Percentiles rank a stretch among this genome's conserved stretches.
phyloP scores from a whole-genome alignment of 192 early-diverging fungal genomes.

The Entomortierella chlamydospora region DNA sequence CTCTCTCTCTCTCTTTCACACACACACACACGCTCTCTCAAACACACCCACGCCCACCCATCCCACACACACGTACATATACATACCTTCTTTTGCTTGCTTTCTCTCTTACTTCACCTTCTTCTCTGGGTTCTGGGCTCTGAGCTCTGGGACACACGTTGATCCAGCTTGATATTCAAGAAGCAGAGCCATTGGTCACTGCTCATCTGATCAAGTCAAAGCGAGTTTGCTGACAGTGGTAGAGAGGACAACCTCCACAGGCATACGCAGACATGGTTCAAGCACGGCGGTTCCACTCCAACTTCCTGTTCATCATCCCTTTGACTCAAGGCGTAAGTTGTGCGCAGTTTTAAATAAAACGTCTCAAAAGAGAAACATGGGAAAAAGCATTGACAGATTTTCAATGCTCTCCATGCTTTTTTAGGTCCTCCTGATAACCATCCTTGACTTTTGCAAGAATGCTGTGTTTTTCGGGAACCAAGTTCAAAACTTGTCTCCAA shows the following conservation, averaged over 20 bases:
- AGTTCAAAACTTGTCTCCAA: slow-evolving; percentile 16
- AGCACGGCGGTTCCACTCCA: slow-evolving; percentile 44
- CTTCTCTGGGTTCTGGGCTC: too few species aligned
- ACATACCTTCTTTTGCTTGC: too few species aligned
- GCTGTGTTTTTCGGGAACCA: slow-evolving; percentile 17
- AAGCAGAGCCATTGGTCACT: too few species aligned
- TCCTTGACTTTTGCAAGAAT: slow-evolving; percentile 51
- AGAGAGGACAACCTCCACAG: too few species aligned
- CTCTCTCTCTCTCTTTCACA: too few species aligned
- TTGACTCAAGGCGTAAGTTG: slow-evolving; percentile 48
- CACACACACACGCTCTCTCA: too few species aligned
- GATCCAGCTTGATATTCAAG: too few species aligned
- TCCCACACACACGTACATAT: too few species aligned
- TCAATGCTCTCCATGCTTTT: not conserved
- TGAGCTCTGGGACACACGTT: too few species aligned
- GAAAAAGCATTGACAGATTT: not conserved
- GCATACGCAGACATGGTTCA: slow-evolving; percentile 28
- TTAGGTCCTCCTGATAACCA: slow-evolving; percentile 38
- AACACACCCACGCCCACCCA: not conserved
- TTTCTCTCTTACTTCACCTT: too few species aligned
- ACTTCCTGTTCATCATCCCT: slow-evolving; percentile 43
- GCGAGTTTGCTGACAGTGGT: too few species aligned
- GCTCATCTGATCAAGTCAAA: too few species aligned
- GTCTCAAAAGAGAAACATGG: not conserved
- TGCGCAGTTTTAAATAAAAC: not conserved